phyloP scores from a whole-genome alignment of 495 filamentous ascomycete species.

The Penicillium tannophilum region DNA sequence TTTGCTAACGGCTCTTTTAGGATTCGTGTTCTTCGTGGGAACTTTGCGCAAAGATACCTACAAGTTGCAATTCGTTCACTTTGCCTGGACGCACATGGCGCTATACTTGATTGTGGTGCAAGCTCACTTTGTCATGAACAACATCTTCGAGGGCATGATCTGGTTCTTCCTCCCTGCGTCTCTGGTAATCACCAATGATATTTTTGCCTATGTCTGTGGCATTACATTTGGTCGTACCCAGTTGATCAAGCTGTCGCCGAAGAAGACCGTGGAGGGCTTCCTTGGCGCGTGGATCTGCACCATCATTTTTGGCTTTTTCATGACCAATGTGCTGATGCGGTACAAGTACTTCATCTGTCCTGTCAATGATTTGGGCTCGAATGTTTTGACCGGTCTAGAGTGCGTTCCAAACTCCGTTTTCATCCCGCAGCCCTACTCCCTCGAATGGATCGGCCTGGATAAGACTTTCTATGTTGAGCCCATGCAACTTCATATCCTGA shows the following conservation, averaged over 20 bases:
- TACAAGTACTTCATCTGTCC: constrained; percentile 99
- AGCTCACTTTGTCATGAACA: constrained; percentile 99
- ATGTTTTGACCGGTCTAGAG: constrained; percentile 84
- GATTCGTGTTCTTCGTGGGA: constrained; percentile 97
- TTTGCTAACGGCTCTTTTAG: constrained; percentile 44
- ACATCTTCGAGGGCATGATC: constrained; percentile 99
- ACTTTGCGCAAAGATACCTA: constrained; percentile 96
- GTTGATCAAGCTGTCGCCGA: constrained; percentile 96
- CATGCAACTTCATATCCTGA: constrained; percentile 92
- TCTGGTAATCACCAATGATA: constrained; percentile 97
- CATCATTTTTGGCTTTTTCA: constrained; percentile 75
- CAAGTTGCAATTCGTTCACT: constrained; percentile 98
- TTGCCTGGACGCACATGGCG: constrained; percentile 99
- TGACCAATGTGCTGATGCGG: constrained; percentile 86
- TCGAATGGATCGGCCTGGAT: constrained; percentile 66
- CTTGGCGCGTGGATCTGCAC: constrained; percentile 97
- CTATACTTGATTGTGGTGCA: constrained; percentile 97
- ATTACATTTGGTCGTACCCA: constrained; percentile 97
- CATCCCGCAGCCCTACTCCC: constrained; percentile 71
- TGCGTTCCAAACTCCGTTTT: constrained; percentile 96
- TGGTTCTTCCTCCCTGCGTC: constrained; percentile 99
- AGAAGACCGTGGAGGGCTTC: constrained; percentile 99
- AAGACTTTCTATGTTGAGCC: constrained; percentile 69
- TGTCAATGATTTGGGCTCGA: constrained; percentile 93
- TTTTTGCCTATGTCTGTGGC: constrained; percentile 96